Conservation (phyloP, 805 yeast species). For the Scheffersomyces ergatensis region DNA sequence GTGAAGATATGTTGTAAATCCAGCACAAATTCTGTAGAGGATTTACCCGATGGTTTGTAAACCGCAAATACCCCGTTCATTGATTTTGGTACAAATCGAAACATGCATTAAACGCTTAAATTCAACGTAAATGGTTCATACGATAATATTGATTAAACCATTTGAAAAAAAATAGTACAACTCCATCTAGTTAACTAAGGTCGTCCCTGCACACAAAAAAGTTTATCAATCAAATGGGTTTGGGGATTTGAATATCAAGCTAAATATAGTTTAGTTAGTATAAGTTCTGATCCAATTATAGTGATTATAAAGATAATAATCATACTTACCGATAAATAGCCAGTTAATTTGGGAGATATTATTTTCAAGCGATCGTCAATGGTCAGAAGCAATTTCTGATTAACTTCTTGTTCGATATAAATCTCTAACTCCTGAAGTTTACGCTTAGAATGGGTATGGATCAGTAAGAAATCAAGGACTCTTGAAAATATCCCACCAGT, state of each 20-base stretch:
- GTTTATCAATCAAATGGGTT: slow-evolving; percentile 9
- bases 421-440: slow-evolving; percentile 40
- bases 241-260: slow-evolving; percentile 54
- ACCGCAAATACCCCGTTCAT: slow-evolving; percentile 96
- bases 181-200: too few species aligned
- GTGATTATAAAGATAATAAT: neutral
- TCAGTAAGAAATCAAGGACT: slow-evolving; percentile 12
- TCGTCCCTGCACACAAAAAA: too few species aligned
- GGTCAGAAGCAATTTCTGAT: slow-evolving; percentile 10
- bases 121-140: too few species aligned
- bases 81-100: slow-evolving; percentile 7
- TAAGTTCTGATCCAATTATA: too few species aligned
- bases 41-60: slow-evolving; percentile 81
- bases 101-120: slow-evolving; percentile 4
- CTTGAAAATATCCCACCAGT: slow-evolving; percentile 33
- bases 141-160: too few species aligned
- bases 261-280: slow-evolving; percentile 15
- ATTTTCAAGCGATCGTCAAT: slow-evolving; percentile 31
- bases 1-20: slow-evolving; percentile 65
- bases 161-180: too few species aligned
- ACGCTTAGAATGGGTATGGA: slow-evolving; percentile 22
- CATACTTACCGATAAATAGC: slow-evolving; percentile 34
- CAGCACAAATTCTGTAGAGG: slow-evolving; percentile 73
- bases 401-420: slow-evolving; percentile 17
- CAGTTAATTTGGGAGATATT: slow-evolving; percentile 52